Conservation (phyloP, 2,329 filamentous ascomycete genomes). For the Cordyceps tenuipes region DNA sequence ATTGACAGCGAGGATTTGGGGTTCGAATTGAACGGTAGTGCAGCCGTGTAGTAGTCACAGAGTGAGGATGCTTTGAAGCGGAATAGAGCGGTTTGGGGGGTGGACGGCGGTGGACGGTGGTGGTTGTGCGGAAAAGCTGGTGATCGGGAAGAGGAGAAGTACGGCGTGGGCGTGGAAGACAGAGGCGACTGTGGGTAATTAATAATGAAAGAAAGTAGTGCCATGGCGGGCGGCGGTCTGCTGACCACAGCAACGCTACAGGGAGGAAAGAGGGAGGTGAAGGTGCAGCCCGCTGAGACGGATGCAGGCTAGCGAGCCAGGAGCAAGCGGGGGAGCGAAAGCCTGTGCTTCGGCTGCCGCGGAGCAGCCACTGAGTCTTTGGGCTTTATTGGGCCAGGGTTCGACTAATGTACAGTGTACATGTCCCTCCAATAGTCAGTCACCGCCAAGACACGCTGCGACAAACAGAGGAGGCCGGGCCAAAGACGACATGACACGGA, state of each 20-base stretch:
- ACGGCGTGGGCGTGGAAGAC: neutral
- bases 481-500: neutral
- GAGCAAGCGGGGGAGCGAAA: neutral
- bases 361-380: too few species aligned
- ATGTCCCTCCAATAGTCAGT: conserved; percentile 10
- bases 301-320: neutral
- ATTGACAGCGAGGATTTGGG: neutral
- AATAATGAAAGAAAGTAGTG: neutral
- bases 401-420: too few species aligned
- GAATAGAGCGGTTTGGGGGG: neutral
- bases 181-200: too few species aligned
- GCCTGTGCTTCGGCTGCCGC: conserved; percentile 1
- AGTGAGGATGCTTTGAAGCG: conserved; percentile 8
- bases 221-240: neutral
- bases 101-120: neutral
- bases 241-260: neutral
- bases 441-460: conserved; percentile 10
- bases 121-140: neutral
- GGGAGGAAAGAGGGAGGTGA: neutral
- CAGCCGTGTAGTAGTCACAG: conserved; percentile 8
- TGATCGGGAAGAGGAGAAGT: neutral
- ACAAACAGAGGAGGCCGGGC: neutral
- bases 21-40: neutral
- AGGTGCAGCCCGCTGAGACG: neutral
- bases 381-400: neutral